phyloP scores from a whole-genome alignment of 202 grass and related monocot species.

The Elaeis oleifera region DNA sequence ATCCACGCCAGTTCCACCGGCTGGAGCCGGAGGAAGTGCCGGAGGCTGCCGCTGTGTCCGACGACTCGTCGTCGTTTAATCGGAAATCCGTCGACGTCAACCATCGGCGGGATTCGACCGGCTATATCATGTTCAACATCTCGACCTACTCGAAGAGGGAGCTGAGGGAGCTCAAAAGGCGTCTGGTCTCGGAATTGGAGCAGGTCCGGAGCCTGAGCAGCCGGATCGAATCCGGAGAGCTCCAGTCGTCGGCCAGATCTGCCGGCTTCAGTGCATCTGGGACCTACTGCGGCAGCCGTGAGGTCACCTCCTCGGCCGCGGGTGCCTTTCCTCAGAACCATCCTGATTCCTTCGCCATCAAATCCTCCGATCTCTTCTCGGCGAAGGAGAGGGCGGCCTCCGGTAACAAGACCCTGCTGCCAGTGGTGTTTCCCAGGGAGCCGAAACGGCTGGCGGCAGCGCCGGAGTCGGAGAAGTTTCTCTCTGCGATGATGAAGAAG shows the following conservation, averaged over 20 bases:
- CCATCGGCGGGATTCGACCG: not conserved
- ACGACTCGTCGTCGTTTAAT: slow-evolving; percentile 19
- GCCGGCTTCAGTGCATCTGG: not conserved
- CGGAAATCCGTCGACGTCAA: not conserved
- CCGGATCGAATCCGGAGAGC: slow-evolving; percentile 42
- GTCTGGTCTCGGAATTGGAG: slow-evolving; percentile 61
- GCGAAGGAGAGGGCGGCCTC: not conserved
- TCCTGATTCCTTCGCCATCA: too few species aligned
- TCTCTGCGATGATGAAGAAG: slow-evolving; percentile 30
- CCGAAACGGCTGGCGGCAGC: not conserved
- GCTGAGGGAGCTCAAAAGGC: slow-evolving; percentile 38
- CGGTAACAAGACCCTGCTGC: not conserved
- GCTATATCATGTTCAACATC: slow-evolving; percentile 30
- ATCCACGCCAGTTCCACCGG: not conserved
- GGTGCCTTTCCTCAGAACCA: too few species aligned
- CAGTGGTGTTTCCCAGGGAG: not conserved
- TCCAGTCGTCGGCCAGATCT: not conserved
- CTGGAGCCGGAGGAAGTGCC: not conserved
- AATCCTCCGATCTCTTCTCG: not conserved
- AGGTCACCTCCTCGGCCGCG: not conserved
- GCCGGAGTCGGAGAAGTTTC: slow-evolving; percentile 27
- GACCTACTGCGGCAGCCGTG: not conserved
- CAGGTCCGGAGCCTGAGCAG: slow-evolving; percentile 56
- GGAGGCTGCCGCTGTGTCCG: not conserved
- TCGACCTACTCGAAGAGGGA: slow-evolving; percentile 37